Percentiles rank a stretch among this genome's conserved stretches.
These are phyloP conservation scores for Boletus reticulatus DNA, from an alignment of 768 basidiomycete species.

Conservation along the genomic window DNA sequence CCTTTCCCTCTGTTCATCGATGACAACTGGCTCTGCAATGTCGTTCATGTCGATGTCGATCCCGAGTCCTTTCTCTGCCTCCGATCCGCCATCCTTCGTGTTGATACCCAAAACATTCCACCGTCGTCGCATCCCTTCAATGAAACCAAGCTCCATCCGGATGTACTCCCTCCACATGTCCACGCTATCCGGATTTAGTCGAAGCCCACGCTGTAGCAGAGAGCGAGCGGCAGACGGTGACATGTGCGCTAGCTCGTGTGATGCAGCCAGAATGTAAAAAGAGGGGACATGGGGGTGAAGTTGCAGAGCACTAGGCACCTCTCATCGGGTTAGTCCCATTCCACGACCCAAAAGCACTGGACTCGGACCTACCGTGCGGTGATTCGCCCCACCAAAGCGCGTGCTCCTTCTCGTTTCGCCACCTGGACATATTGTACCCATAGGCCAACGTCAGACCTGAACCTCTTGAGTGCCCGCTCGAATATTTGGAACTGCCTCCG, in stretches of 20 bases:
- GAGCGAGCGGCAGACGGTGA: slow-evolving; percentile 80
- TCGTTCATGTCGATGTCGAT: slow-evolving; percentile 24
- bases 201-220: slow-evolving; percentile 80
- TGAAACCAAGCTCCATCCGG: slow-evolving; percentile 84
- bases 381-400: slow-evolving; percentile 75
- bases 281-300: slow-evolving; percentile 76
- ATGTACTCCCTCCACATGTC: slow-evolving; percentile 90
- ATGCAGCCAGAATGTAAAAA: slow-evolving; percentile 82
- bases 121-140: slow-evolving; percentile 74
- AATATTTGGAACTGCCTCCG: slow-evolving; percentile 87
- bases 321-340: slow-evolving; percentile 4
- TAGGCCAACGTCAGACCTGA: slow-evolving; percentile 81
- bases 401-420: slow-evolving; percentile 77
- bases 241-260: slow-evolving; percentile 73
- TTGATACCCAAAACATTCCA: slow-evolving; percentile 78
- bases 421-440: slow-evolving; percentile 90
- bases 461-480: slow-evolving; percentile 84
- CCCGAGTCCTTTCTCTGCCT: slow-evolving; percentile 19
- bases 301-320: slow-evolving; percentile 68
- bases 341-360: background rate
- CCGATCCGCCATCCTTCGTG: slow-evolving; percentile 11
- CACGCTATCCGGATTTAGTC: slow-evolving; percentile 67
- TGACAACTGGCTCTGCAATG: slow-evolving; percentile 10
- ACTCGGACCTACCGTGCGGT: slow-evolving; percentile 63
- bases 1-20: slow-evolving; percentile 22